Evolutionary conservation across 306 rosid genomes (phyloP).

Genomic region (Hippophae gyantsensis): DNA sequence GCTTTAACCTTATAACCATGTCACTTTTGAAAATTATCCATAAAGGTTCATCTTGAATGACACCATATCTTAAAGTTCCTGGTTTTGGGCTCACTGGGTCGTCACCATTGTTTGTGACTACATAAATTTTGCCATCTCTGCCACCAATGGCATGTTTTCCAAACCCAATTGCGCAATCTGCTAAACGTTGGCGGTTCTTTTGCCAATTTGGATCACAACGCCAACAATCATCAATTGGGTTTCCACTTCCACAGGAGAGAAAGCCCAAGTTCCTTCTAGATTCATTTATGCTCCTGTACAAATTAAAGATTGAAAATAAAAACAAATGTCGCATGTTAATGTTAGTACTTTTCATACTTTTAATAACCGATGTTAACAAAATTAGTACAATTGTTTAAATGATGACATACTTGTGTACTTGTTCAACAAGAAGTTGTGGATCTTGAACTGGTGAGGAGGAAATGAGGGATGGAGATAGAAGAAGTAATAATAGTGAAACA

Average conservation of each 20-base stretch:
- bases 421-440: conserved; percentile 49
- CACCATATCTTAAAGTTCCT: conserved; percentile 68
- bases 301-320: neutral
- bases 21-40: conserved; percentile 73
- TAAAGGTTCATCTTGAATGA: conserved; percentile 63
- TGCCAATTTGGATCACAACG: conserved; percentile 76
- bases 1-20: conserved; percentile 63
- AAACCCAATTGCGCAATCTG: conserved; percentile 78
- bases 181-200: conserved; percentile 53
- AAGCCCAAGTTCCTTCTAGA: conserved; percentile 57
- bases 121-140: conserved; percentile 59
- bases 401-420: conserved; percentile 50
- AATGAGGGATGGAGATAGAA: conserved; percentile 31
- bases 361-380: neutral
- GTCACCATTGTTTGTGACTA: conserved; percentile 58
- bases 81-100: conserved; percentile 72
- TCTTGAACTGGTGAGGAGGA: conserved; percentile 52
- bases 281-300: conserved; percentile 58
- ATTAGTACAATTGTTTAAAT: neutral
- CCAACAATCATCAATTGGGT: conserved; percentile 96
- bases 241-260: conserved; percentile 65
- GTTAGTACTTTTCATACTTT: neutral
- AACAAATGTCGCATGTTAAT: neutral
- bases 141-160: conserved; percentile 85
- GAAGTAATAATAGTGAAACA: conserved; percentile 18